phyloP scores from a whole-genome alignment of 805 yeast species.

The Kodamaea sagamina region DNA sequence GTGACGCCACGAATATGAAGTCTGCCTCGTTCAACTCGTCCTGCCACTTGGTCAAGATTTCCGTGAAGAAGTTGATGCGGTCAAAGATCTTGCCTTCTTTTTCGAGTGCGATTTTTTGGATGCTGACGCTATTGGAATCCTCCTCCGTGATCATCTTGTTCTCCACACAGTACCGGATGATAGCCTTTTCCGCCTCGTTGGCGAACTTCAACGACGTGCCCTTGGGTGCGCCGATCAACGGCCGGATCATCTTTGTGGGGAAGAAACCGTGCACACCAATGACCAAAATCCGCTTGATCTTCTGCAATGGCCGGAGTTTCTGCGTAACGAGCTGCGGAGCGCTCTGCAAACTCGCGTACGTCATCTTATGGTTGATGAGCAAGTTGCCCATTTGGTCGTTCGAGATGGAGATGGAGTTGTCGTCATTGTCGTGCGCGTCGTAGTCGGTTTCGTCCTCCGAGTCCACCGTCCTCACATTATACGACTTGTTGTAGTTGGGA shows the following conservation, averaged over 20 bases:
- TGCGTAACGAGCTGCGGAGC: constrained; percentile 26
- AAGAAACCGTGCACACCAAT: constrained; percentile 97
- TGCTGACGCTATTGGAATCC: constrained; percentile 40
- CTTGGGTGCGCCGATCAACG: constrained; percentile 91
- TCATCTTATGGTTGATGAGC: constrained; percentile 33
- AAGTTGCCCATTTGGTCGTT: constrained; percentile 45
- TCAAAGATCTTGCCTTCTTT: constrained; percentile 90
- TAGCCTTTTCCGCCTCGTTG: constrained; percentile 80
- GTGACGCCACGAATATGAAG: constrained; percentile 87
- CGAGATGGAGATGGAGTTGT: constrained; percentile 38
- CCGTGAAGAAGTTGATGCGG: constrained; percentile 78
- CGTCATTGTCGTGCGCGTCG: constrained; percentile 32
- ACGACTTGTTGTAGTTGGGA: constrained; percentile 37
- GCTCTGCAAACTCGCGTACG: constrained; percentile 13
- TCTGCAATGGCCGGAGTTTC: constrained; percentile 30
- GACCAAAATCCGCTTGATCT: constrained; percentile 64
- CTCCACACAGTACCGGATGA: constrained; percentile 60
- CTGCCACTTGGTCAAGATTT: constrained; percentile 68
- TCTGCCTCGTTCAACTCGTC: constrained; percentile 67
- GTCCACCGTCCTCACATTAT: constrained; percentile 11
- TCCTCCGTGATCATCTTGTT: constrained; percentile 36
- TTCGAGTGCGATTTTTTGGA: constrained; percentile 92
- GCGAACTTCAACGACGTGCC: constrained; percentile 93
- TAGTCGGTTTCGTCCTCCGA: constrained; percentile 10
- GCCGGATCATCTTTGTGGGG: constrained; percentile 82